Evolutionary conservation across 805 yeast species (phyloP).

Genomic region (Myxozyma kluyveri): DNA sequence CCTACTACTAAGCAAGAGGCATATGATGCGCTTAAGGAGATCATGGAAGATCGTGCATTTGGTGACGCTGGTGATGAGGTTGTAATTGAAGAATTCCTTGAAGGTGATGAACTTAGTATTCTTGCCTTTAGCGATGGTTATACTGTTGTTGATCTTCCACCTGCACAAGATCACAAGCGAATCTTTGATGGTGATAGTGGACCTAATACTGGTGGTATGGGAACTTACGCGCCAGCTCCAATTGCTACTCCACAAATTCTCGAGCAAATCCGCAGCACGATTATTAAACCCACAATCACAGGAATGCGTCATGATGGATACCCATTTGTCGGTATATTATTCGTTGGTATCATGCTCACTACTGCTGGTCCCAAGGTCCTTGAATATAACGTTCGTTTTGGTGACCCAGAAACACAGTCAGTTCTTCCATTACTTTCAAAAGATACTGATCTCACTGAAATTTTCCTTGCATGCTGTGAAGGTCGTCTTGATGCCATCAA

Average conservation of each 20-base stretch:
- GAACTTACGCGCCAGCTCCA: slow-evolving; percentile 98
- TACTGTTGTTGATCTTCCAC: slow-evolving; percentile 83
- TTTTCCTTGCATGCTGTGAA: slow-evolving; percentile 90
- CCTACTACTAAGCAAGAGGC: slow-evolving; percentile 87
- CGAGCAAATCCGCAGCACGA: slow-evolving; percentile 63
- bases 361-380: slow-evolving; percentile 88
- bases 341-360: slow-evolving; percentile 92
- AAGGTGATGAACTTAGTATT: slow-evolving; percentile 95
- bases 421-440: slow-evolving; percentile 80
- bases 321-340: slow-evolving; percentile 93
- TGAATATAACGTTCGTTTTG: slow-evolving; percentile 97
- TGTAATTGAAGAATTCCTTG: slow-evolving; percentile 92
- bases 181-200: slow-evolving; percentile 92
- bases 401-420: slow-evolving; percentile 99
- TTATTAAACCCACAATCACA: slow-evolving; percentile 86
- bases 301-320: slow-evolving; percentile 95
- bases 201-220: slow-evolving; percentile 99
- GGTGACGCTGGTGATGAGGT: slow-evolving; percentile 94
- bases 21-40: slow-evolving; percentile 70
- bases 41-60: slow-evolving; percentile 86
- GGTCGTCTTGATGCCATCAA: slow-evolving; percentile 85
- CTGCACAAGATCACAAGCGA: slow-evolving; percentile 98
- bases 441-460: slow-evolving; percentile 88
- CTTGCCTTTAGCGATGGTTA: slow-evolving; percentile 93
- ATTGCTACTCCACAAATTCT: slow-evolving; percentile 76